These are phyloP conservation scores for Puccinia triticina DNA, from an alignment of 1,284 basidiomycete species.

Conservation along the genomic window DNA sequence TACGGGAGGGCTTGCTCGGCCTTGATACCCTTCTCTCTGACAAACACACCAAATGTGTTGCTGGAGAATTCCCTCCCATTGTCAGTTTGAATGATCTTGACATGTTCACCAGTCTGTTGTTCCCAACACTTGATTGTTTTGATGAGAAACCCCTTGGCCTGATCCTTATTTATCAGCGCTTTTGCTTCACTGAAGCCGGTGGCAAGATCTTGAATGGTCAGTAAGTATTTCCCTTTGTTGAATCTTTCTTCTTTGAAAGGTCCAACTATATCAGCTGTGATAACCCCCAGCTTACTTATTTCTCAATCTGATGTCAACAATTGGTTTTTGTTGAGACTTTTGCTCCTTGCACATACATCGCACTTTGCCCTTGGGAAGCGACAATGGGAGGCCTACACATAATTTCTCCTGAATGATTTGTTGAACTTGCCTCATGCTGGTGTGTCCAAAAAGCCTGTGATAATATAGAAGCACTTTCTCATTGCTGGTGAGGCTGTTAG, in stretches of 20 bases:
- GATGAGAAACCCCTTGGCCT: background rate
- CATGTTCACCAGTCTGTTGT: background rate
- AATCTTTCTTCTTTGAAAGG: background rate
- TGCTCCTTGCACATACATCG: too few species aligned
- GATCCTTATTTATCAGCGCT: background rate
- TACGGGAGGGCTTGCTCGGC: background rate
- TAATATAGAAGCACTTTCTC: too few species aligned
- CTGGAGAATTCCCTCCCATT: conserved; percentile 7
- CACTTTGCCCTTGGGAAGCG: too few species aligned
- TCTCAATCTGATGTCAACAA: background rate
- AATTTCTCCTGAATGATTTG: too few species aligned
- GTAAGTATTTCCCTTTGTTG: background rate
- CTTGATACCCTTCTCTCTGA: background rate
- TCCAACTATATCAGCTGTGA: background rate
- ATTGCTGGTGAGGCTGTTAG: too few species aligned
- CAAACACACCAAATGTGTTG: background rate
- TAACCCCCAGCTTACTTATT: background rate
- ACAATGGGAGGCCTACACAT: too few species aligned
- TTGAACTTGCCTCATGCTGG: too few species aligned
- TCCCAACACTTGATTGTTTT: background rate
- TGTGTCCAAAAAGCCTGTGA: too few species aligned
- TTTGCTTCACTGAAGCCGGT: background rate
- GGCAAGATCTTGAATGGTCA: background rate
- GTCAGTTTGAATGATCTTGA: background rate
- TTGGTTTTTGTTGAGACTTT: too few species aligned